Evolutionary conservation across 176 grass and related monocot species (phyloP).

Genomic region (Lolium multiflorum): DNA sequence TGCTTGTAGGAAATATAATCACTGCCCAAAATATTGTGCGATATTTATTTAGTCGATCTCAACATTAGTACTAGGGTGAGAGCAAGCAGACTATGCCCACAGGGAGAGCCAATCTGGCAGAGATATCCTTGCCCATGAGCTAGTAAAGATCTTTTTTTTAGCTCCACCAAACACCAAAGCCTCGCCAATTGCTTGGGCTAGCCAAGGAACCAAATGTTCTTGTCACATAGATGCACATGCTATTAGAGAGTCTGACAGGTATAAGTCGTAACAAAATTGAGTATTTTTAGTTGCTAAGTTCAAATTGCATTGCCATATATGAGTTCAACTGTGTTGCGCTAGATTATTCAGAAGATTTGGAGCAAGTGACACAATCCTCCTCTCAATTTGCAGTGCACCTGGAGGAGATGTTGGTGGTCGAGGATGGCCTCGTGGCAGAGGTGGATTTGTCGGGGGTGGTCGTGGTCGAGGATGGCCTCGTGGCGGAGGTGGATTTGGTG

Average conservation of each 20-base stretch:
- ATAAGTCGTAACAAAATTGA: neutral
- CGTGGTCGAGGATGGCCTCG: constrained; percentile 41
- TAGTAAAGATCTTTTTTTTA: neutral
- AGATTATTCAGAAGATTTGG: neutral
- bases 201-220: neutral
- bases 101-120: neutral
- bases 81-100: neutral
- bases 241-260: neutral
- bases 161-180: neutral
- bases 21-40: neutral
- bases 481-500: neutral
- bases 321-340: neutral
- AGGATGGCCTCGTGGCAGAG: constrained; percentile 43
- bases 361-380: neutral
- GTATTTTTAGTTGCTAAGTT: neutral
- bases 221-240: neutral
- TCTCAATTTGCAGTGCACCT: constrained; percentile 30
- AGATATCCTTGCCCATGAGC: neutral
- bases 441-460: constrained; percentile 26
- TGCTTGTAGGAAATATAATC: neutral
- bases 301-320: constrained; percentile 1
- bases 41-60: neutral
- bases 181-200: neutral
- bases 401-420: constrained; percentile 23
- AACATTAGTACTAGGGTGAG: neutral